Percentiles rank a stretch among this genome's conserved stretches.
These are phyloP conservation scores for Prunus dulcis DNA, from an alignment of 306 rosid genomes.

Conservation along the genomic window DNA sequence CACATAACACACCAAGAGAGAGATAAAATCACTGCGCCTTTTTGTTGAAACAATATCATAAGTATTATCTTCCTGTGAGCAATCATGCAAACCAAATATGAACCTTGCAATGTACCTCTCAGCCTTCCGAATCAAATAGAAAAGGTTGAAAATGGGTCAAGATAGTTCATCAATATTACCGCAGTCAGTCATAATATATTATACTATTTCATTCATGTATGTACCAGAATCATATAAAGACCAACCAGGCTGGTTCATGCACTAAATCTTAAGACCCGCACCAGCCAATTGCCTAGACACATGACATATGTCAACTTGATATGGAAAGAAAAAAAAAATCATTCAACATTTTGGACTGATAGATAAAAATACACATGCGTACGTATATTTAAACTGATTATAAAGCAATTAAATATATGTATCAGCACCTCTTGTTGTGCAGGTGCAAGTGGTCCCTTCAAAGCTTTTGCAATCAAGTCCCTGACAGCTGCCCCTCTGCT, in stretches of 20 bases:
- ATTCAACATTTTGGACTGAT: not conserved
- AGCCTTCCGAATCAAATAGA: not conserved
- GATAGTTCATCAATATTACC: not conserved
- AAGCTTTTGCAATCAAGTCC: slow-evolving; percentile 85
- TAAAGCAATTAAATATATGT: not conserved
- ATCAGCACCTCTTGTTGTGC: slow-evolving; percentile 79
- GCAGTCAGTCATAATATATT: not conserved
- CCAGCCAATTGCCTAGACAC: not conserved
- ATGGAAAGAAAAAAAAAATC: not conserved
- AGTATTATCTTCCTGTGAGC: too few relatives aligned
- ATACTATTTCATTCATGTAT: not conserved
- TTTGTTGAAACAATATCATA: too few relatives aligned
- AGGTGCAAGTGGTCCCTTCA: slow-evolving; percentile 91
- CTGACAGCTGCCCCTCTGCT: slow-evolving; percentile 95
- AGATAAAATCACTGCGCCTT: too few relatives aligned
- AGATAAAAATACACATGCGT: not conserved
- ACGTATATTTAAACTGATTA: not conserved
- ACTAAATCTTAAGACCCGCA: not conserved
- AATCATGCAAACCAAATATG: too few relatives aligned
- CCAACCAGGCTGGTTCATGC: not conserved
- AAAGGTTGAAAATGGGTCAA: not conserved
- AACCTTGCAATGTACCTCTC: not conserved
- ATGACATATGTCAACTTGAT: not conserved
- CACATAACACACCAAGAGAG: too few relatives aligned
- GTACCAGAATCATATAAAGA: not conserved